Base-by-base conservation (phyloP, 495 filamentous ascomycete genomes). In the Lichenothelia convexa region DNA sequence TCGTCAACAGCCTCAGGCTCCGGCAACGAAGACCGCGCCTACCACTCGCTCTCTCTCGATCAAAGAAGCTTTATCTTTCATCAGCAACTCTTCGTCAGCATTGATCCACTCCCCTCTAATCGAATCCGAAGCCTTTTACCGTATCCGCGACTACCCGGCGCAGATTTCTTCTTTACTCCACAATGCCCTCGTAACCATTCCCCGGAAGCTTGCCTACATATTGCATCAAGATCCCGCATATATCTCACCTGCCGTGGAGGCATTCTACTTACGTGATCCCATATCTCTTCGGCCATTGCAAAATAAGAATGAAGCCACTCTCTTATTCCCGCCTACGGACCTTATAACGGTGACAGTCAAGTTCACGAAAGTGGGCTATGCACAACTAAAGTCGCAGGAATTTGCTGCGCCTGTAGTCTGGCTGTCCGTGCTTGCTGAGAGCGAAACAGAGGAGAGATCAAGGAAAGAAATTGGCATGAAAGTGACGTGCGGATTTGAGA, bases 191-290 rank as follows among this genome's bases (percentile, higher is more conserved):
- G 57, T 79, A 12, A 75, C 67, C 1, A 68, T 95, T 40, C 89
- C 89, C 0, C 72, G 89, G 39, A 80, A 74, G 36, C 56, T 92
- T 11, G 86, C 83, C n/a, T 75, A 73, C 43, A 66, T 95, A 26
- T 59, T 95, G 1, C 78, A 84, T 43, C 58, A 65, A 18, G 67
- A 71, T 21, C 78, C 85, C 4, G 62, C 71, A 4, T 71, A 75
- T 38, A 75, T 94, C 34, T 78, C 82, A 2, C 71, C 84, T 1
- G 85, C 84, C 3, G 69, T 80, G 3, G 89, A 97, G 53, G 75
- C 82, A 2, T 95, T 95, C 53, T 95, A 95, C 54, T 64, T 93
- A 33, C 74, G 91, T 29, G 84, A 95, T 49, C 80, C 89, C 1
- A 68, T 81, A 36, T 65, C 75, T 3, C 55, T 93, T 33, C 75